Conservation (phyloP, 192 early-diverging fungal genomes). For the Coemansia sp. region DNA sequence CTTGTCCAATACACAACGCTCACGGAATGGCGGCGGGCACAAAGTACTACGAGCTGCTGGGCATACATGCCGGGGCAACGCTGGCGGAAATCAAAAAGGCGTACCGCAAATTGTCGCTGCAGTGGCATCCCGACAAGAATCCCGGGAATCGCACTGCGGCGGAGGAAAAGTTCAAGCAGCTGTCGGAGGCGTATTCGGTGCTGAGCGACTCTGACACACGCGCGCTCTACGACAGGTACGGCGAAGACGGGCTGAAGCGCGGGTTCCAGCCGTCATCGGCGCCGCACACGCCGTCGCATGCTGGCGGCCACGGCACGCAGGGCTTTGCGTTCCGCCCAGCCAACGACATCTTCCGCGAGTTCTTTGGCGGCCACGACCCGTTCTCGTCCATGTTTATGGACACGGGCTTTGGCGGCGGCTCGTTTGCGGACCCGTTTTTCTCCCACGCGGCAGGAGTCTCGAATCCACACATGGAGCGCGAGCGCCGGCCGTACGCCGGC, state of each 20-base stretch:
- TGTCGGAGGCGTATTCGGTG: constrained; percentile 53
- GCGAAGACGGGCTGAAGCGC: constrained; percentile 41
- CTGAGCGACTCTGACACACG: constrained; percentile 44
- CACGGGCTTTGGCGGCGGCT: constrained; percentile 29
- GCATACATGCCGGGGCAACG: constrained; percentile 56
- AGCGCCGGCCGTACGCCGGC: constrained; percentile 39
- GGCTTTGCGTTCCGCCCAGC: constrained; percentile 38
- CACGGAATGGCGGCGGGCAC: constrained; percentile 28
- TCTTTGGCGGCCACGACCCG: constrained; percentile 49
- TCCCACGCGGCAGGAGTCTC: constrained; percentile 12
- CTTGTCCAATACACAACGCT: neutral
- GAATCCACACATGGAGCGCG: constrained; percentile 24
- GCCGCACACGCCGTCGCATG: constrained; percentile 8
- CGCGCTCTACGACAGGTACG: constrained; percentile 42
- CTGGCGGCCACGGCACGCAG: constrained; percentile 1
- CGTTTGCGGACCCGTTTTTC: constrained; percentile 41
- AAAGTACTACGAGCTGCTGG: constrained; percentile 71
- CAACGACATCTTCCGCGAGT: constrained; percentile 48
- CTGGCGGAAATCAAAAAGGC: constrained; percentile 73
- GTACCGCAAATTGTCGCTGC: constrained; percentile 69
- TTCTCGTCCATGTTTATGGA: constrained; percentile 44
- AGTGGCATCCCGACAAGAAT: constrained; percentile 72
- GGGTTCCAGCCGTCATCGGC: constrained; percentile 25
- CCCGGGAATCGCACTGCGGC: constrained; percentile 41
- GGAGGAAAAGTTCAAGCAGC: constrained; percentile 48